Percentiles rank a stretch among this genome's conserved stretches.
phyloP scores from a whole-genome alignment of 495 filamentous ascomycete species.

The Chaetomium cochliodes region DNA sequence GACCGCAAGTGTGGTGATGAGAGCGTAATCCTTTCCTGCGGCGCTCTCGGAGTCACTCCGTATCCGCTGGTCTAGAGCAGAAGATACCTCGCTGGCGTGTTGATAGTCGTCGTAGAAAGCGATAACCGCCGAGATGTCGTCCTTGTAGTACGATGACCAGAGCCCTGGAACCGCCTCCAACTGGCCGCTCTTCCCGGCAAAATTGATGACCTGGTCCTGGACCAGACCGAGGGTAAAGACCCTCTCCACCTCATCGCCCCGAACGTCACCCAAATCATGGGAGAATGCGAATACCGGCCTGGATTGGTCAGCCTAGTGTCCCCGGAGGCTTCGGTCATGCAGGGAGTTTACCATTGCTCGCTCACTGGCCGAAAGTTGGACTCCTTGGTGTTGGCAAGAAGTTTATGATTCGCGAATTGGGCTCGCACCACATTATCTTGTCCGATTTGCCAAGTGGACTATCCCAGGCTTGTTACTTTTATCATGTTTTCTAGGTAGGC shows the following conservation, averaged over 20 bases:
- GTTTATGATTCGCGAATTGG: constrained; percentile 62
- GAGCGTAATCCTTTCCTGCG: constrained; percentile 68
- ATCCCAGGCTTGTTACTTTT: background rate
- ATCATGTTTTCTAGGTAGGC: constrained; percentile 20
- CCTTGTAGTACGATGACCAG: constrained; percentile 68
- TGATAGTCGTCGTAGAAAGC: constrained; percentile 74
- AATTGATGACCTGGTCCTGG: constrained; percentile 72
- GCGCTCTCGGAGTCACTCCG: constrained; percentile 66
- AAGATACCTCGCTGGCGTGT: constrained; percentile 52
- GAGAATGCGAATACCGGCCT: constrained; percentile 86
- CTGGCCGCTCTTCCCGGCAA: constrained; percentile 64
- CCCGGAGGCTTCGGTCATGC: background rate
- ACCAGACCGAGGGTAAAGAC: constrained; percentile 80
- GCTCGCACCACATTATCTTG: constrained; percentile 62
- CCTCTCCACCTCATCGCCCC: constrained; percentile 34
- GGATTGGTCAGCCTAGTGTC: constrained; percentile 22
- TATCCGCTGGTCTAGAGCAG: constrained; percentile 67
- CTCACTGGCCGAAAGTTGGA: constrained; percentile 65
- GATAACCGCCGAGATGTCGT: constrained; percentile 55
- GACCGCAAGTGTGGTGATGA: constrained; percentile 79
- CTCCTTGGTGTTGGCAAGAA: constrained; percentile 65
- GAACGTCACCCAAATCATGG: constrained; percentile 62
- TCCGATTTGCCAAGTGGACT: constrained; percentile 64
- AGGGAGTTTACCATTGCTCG: constrained; percentile 56
- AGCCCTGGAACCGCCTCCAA: constrained; percentile 69